phyloP scores from a whole-genome alignment of 1,284 basidiomycete genomes.

The Ganoderma sinense region DNA sequence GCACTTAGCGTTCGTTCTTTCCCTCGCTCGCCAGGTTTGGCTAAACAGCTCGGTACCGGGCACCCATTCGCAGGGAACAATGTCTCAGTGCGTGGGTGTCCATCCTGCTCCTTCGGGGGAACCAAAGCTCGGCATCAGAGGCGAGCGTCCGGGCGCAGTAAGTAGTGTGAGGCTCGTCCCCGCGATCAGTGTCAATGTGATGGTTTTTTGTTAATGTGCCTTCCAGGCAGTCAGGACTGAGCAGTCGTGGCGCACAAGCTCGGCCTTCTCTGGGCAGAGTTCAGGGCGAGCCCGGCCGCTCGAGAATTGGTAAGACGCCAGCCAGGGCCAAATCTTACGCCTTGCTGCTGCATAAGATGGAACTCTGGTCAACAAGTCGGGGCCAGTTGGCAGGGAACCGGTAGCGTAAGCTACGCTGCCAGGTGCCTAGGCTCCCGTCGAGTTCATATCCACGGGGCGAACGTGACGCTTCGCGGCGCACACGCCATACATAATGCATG shows the following conservation, averaged over 20 bases:
- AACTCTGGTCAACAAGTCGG: slow-evolving; percentile 13
- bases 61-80: slow-evolving; percentile 16
- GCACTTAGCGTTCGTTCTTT: slow-evolving; percentile 9
- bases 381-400: slow-evolving; percentile 2
- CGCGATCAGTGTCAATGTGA: slow-evolving; percentile 11
- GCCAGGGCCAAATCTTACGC: slow-evolving; percentile 10
- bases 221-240: background rate
- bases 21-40: slow-evolving; percentile 24
- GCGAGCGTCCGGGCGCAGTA: slow-evolving; percentile 17
- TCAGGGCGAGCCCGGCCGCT: slow-evolving; percentile 14
- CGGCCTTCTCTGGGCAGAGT: slow-evolving; percentile 10
- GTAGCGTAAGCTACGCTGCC: background rate
- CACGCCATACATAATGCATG: slow-evolving; percentile 3
- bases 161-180: slow-evolving; percentile 12
- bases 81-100: slow-evolving; percentile 20
- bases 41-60: slow-evolving; percentile 21
- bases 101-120: slow-evolving; percentile 12
- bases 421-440: slow-evolving; percentile 4
- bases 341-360: slow-evolving; percentile 2
- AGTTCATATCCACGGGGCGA: background rate
- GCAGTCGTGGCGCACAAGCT: background rate
- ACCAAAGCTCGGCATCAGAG: slow-evolving; percentile 23
- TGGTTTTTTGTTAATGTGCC: background rate
- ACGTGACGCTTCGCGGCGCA: background rate
- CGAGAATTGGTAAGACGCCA: slow-evolving; percentile 12